A percentile compares a stretch with the other conserved stretches of the same genome.
phyloP scores from a whole-genome alignment of 164 flowering plant species.

The Macadamia integrifolia region DNA sequence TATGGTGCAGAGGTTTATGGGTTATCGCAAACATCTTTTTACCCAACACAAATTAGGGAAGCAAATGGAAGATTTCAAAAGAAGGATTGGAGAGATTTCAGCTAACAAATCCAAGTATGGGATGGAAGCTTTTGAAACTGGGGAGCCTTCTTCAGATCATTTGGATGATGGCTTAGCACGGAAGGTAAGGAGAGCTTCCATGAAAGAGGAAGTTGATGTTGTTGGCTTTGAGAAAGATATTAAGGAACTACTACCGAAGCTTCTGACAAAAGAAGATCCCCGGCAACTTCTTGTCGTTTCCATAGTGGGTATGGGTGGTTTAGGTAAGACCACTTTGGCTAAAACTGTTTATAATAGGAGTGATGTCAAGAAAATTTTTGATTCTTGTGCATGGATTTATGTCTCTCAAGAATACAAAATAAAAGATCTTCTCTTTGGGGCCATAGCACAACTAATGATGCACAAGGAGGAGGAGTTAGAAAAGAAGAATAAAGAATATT shows the following conservation, averaged over 20 bases:
- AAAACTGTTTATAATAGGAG: not conserved
- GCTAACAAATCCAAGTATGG: conserved; percentile 5
- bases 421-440: too few species aligned
- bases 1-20: not conserved
- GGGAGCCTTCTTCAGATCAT: not conserved
- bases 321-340: conserved; percentile 4
- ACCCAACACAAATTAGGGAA: not conserved
- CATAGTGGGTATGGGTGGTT: not conserved
- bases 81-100: conserved; percentile 9
- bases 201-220: not conserved
- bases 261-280: not conserved
- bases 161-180: not conserved
- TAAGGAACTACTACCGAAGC: not conserved
- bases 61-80: not conserved
- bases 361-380: not conserved
- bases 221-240: not conserved
- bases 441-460: too few species aligned
- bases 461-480: not conserved
- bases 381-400: conserved; percentile 1
- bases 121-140: not conserved
- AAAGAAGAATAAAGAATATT: not conserved
- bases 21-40: not conserved
- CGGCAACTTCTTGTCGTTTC: not conserved
- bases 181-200: not conserved
- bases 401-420: not conserved